Conservation (phyloP, 2,329 filamentous ascomycete species). For the Colletotrichum navitas region DNA sequence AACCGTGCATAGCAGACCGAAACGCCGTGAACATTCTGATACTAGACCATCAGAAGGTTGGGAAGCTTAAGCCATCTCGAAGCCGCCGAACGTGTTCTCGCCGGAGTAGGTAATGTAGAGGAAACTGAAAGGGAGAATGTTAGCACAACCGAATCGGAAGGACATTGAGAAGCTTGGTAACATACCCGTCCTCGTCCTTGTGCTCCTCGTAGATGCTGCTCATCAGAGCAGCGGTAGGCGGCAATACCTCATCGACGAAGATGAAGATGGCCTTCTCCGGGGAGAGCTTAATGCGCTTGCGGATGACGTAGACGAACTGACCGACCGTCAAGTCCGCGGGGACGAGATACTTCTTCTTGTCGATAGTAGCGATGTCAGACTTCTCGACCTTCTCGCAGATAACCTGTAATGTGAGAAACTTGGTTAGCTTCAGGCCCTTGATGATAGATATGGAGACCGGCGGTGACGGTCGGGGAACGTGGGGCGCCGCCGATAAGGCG, state of each 20-base stretch:
- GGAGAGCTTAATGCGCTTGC: conserved; percentile 99
- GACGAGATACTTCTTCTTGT: conserved; percentile 99
- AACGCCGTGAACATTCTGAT: conserved; percentile 42
- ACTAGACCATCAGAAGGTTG: conserved; percentile 34
- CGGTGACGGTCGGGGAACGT: conserved; percentile 40
- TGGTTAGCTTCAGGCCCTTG: conserved; percentile 43
- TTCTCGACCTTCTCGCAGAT: conserved; percentile 99
- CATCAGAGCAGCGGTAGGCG: conserved; percentile 97
- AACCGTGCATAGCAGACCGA: conserved; percentile 40
- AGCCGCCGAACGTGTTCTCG: conserved; percentile 94
- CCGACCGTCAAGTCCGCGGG: conserved; percentile 97
- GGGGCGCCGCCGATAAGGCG: conserved; percentile 33
- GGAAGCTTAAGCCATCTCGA: conserved; percentile 54
- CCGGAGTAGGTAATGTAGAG: conserved; percentile 99
- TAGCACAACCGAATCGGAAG: conserved; percentile 1
- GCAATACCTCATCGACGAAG: conserved; percentile 98
- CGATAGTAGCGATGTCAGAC: conserved; percentile 98
- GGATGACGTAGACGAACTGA: conserved; percentile 99
- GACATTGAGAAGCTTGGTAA: conserved; percentile 32
- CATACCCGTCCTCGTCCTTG: conserved; percentile 83
- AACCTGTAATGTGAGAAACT: conserved; percentile 69
- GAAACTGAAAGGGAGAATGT: conserved; percentile 69
- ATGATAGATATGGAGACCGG: conserved; percentile 24
- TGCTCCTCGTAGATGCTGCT: conserved; percentile 99
- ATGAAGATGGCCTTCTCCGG: conserved; percentile 99